These are phyloP conservation scores for Aureobasidium sp. DNA, from an alignment of 2,329 filamentous ascomycete genomes.

Conservation along the genomic window DNA sequence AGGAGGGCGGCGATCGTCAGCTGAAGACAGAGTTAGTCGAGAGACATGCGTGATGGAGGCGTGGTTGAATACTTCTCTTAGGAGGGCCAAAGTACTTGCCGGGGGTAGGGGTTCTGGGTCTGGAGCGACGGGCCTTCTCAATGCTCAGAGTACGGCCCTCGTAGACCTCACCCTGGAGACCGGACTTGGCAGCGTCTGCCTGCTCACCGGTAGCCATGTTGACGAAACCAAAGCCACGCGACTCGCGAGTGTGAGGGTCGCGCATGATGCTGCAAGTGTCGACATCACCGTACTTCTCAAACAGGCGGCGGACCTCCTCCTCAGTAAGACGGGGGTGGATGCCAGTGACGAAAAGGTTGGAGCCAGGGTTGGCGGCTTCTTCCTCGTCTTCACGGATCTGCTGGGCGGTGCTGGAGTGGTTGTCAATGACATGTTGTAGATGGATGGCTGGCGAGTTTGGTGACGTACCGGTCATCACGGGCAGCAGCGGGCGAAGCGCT, in stretches of 20 bases:
- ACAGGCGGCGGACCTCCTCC: conserved; percentile 84
- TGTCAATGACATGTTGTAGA: conserved; percentile 10
- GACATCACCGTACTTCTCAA: conserved; percentile 97
- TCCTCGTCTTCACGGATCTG: conserved; percentile 51
- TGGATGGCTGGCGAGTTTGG: neutral
- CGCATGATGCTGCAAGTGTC: conserved; percentile 99
- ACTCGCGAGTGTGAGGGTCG: conserved; percentile 96
- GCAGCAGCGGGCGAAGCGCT: conserved; percentile 56
- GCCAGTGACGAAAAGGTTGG: conserved; percentile 97
- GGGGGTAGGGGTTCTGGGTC: conserved; percentile 90
- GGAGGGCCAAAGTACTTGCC: conserved; percentile 99
- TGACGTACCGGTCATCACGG: conserved; percentile 35
- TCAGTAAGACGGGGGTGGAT: conserved; percentile 91
- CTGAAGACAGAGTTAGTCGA: conserved; percentile 11
- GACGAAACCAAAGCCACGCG: conserved; percentile 96
- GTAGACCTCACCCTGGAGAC: conserved; percentile 87
- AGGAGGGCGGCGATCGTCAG: conserved; percentile 37
- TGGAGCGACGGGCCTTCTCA: conserved; percentile 93
- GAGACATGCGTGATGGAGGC: conserved; percentile 15
- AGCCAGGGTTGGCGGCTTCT: conserved; percentile 82
- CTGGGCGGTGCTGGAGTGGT: conserved; percentile 38
- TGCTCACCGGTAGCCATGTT: conserved; percentile 96
- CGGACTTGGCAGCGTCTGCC: conserved; percentile 94
- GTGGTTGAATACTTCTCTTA: conserved; percentile 71
- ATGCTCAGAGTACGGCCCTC: conserved; percentile 96